A percentile compares a stretch with the other conserved stretches of the same genome.
phyloP scores from a whole-genome alignment of 2,329 filamentous ascomycete species.

The Periconia macrospinosa region DNA sequence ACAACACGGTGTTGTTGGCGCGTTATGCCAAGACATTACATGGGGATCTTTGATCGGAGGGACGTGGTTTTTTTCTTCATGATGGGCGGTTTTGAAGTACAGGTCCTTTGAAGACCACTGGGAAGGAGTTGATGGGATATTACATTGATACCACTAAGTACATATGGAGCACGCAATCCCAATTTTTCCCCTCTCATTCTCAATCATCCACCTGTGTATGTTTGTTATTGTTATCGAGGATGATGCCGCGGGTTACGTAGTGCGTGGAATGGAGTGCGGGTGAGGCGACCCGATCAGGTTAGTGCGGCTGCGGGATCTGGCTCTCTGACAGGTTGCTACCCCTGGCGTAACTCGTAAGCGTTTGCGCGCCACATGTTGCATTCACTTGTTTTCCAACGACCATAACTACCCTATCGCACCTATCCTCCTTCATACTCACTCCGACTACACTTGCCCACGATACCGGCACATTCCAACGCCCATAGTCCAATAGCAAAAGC shows the following conservation, averaged over 20 bases:
- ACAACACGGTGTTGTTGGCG: no score
- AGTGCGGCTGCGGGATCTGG: no score
- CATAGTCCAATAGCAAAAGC: not conserved
- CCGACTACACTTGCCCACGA: constrained; percentile 1
- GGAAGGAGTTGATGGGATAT: constrained; percentile 1
- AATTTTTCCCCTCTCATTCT: not conserved
- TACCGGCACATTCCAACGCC: not conserved
- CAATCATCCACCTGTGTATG: not conserved
- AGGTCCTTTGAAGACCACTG: not conserved
- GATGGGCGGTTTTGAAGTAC: not conserved
- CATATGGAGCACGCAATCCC: constrained; percentile 3
- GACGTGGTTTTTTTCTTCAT: no score
- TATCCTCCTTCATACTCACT: not conserved
- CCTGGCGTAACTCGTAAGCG: constrained; percentile 11
- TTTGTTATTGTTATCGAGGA: not conserved
- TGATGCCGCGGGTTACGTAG: constrained; percentile 2
- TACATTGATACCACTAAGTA: constrained; percentile 9
- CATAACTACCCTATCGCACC: no score
- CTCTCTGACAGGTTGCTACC: constrained; percentile 1
- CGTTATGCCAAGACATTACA: no score
- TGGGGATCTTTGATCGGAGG: no score
- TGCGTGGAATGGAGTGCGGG: not conserved
- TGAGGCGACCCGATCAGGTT: constrained; percentile 3
- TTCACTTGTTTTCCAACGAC: constrained; percentile 12
- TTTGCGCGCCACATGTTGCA: constrained; percentile 22